phyloP scores from a whole-genome alignment of 1,139 yeast species.

The Candida pseudoviswanathii region DNA sequence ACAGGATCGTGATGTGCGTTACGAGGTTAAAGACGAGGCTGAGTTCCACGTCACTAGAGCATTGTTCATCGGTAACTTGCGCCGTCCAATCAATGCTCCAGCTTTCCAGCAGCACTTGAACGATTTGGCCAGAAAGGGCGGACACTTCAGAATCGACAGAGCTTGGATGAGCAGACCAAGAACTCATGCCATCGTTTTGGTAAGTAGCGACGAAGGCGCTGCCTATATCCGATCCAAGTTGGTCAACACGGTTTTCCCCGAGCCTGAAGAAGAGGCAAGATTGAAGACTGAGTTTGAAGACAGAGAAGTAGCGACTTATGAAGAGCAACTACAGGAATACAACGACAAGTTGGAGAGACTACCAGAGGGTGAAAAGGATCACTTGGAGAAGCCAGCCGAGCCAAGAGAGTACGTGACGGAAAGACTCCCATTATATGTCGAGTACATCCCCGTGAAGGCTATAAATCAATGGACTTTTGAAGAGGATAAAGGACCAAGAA shows the following conservation, averaged over 20 bases:
- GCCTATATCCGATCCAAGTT: conserved; percentile 32
- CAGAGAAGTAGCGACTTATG: conserved; percentile 25
- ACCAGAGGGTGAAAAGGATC: conserved; percentile 14
- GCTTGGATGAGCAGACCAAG: conserved; percentile 48
- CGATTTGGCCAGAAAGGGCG: conserved; percentile 26
- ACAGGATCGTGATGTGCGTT: conserved; percentile 34
- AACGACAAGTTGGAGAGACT: conserved; percentile 16
- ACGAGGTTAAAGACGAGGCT: conserved; percentile 31
- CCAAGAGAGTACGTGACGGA: conserved; percentile 24
- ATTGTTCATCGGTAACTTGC: conserved; percentile 44
- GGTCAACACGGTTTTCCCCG: conserved; percentile 36
- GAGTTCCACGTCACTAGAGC: conserved; percentile 44
- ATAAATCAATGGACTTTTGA: conserved; percentile 50
- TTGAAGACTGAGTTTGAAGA: conserved; percentile 25
- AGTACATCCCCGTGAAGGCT: conserved; percentile 49
- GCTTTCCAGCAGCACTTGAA: conserved; percentile 39
- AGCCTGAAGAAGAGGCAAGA: conserved; percentile 25
- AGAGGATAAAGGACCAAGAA: conserved; percentile 45
- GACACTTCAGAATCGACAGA: conserved; percentile 33
- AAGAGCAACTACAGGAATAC: conserved; percentile 22
- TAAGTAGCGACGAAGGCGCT: conserved; percentile 43
- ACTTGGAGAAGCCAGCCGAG: conserved; percentile 19
- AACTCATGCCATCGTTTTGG: conserved; percentile 46
- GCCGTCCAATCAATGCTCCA: conserved; percentile 39
- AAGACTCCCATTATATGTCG: conserved; percentile 37